Percentiles rank a stretch among this genome's conserved stretches.
Conservation (phyloP, 2,329 filamentous ascomycete genomes). For the Chaetomium sp. region DNA sequence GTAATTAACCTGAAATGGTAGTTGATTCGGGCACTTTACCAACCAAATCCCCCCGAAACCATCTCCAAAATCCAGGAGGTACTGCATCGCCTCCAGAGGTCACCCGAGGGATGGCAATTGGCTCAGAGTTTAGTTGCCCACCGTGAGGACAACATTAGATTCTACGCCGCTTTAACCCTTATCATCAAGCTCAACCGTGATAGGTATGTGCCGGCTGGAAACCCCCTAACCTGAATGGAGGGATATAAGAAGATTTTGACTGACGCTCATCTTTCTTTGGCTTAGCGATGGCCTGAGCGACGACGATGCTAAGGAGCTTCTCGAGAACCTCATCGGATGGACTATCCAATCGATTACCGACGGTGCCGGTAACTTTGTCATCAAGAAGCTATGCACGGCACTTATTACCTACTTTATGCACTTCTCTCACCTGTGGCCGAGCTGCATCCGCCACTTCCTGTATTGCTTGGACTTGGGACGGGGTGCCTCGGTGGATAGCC, state of each 20-base stretch:
- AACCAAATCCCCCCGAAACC: constrained; percentile 42
- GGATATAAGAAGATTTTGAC: not conserved
- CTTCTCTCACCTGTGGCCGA: constrained; percentile 60
- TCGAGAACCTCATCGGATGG: constrained; percentile 57
- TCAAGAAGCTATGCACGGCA: constrained; percentile 70
- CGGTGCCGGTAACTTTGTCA: constrained; percentile 53
- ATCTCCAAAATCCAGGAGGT: constrained; percentile 59
- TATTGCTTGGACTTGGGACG: constrained; percentile 48
- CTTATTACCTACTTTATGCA: constrained; percentile 69
- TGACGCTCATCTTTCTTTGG: constrained; percentile 8
- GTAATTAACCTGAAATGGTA: constrained; percentile 19
- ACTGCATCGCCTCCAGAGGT: constrained; percentile 71
- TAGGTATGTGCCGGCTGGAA: constrained; percentile 46
- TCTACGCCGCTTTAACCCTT: constrained; percentile 88
- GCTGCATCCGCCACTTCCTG: constrained; percentile 57
- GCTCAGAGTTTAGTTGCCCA: constrained; percentile 68
- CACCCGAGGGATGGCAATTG: constrained; percentile 76
- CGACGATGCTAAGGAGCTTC: constrained; percentile 51
- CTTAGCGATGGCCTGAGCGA: constrained; percentile 45
- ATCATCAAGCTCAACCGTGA: constrained; percentile 94
- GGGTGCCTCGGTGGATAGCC: constrained; percentile 40
- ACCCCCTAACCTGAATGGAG: not conserved
- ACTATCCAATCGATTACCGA: constrained; percentile 48
- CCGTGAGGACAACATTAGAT: constrained; percentile 69
- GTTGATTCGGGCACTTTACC: constrained; percentile 49